phyloP scores from a whole-genome alignment of 495 filamentous ascomycete species.

The Penicillium desertorum region DNA sequence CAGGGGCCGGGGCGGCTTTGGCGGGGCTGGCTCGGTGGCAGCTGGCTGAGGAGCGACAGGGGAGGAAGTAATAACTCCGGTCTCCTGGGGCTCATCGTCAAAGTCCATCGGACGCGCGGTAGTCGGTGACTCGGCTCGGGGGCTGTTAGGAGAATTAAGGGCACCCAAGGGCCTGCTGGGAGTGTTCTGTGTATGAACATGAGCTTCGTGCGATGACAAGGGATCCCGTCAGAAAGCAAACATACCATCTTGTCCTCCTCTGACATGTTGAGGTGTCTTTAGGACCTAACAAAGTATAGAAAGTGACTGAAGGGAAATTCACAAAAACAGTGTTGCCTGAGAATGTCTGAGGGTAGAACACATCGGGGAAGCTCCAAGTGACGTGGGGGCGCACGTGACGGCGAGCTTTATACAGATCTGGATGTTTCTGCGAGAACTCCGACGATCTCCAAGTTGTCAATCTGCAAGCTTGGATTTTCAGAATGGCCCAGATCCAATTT shows the following conservation, averaged over 20 bases:
- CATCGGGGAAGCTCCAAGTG: conserved; percentile 40
- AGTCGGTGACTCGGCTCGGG: conserved; percentile 74
- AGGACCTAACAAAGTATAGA: background rate
- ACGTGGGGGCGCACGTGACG: conserved; percentile 43
- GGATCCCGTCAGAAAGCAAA: conserved; percentile 1
- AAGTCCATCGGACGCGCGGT: conserved; percentile 81
- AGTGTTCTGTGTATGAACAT: conserved; percentile 31
- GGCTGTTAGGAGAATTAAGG: conserved; percentile 30
- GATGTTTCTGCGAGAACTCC: conserved; percentile 9
- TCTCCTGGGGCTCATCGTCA: conserved; percentile 80
- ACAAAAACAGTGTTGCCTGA: conserved; percentile 26
- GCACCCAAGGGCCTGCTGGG: conserved; percentile 36
- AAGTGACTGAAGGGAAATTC: conserved; percentile 3
- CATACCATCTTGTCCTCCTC: conserved; percentile 45
- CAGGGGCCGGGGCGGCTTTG: conserved; percentile 85
- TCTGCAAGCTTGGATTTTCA: conserved; percentile 3
- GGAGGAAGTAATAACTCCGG: conserved; percentile 41
- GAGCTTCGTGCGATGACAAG: conserved; percentile 20
- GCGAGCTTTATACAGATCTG: conserved; percentile 24
- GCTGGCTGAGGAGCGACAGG: conserved; percentile 38
- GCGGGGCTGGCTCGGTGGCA: conserved; percentile 49
- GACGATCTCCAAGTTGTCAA: conserved; percentile 4
- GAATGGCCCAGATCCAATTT: conserved; percentile 1
- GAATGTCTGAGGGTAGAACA: conserved; percentile 24
- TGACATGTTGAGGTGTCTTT: conserved; percentile 31